Percentiles rank a stretch among this genome's conserved stretches.
These are phyloP conservation scores for Fusarium bulbicola DNA, from an alignment of 2,329 filamentous ascomycete species.

Conservation along the genomic window DNA sequence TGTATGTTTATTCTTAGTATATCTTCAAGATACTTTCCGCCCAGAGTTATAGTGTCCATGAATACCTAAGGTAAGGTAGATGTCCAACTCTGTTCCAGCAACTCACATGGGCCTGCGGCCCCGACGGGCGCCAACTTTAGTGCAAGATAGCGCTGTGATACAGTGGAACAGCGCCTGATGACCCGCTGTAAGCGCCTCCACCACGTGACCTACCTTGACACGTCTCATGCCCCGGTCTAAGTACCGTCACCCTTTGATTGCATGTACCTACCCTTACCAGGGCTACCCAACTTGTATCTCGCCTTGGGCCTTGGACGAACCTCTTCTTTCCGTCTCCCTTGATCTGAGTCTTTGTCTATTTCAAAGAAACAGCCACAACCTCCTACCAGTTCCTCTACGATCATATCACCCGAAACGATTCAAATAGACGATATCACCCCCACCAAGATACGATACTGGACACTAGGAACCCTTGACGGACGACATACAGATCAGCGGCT, in stretches of 20 bases:
- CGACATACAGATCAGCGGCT: constrained; percentile 38
- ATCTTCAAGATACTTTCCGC: neutral
- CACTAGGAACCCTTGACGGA: constrained; percentile 39
- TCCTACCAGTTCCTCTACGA: constrained; percentile 11
- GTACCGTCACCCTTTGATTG: constrained; percentile 41
- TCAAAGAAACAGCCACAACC: constrained; percentile 15
- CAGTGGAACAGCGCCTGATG: constrained; percentile 34
- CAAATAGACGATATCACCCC: constrained; percentile 15
- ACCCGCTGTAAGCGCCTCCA: constrained; percentile 29
- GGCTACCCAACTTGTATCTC: constrained; percentile 38
- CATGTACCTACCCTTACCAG: constrained; percentile 37
- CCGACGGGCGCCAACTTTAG: constrained; percentile 39
- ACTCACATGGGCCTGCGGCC: neutral
- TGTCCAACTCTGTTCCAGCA: neutral
- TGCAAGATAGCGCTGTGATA: constrained; percentile 38
- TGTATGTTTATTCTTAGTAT: neutral
- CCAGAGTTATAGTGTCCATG: neutral
- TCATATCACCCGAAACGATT: constrained; percentile 6
- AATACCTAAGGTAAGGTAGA: neutral
- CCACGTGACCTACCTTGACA: constrained; percentile 40
- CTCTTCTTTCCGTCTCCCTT: constrained; percentile 35
- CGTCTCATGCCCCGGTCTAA: constrained; percentile 38
- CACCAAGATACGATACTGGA: constrained; percentile 11
- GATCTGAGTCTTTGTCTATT: constrained; percentile 31
- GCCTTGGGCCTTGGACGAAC: constrained; percentile 38